Evolutionary conservation across 441 rosid genomes (phyloP).

Genomic region (Macaranga tanarius): DNA sequence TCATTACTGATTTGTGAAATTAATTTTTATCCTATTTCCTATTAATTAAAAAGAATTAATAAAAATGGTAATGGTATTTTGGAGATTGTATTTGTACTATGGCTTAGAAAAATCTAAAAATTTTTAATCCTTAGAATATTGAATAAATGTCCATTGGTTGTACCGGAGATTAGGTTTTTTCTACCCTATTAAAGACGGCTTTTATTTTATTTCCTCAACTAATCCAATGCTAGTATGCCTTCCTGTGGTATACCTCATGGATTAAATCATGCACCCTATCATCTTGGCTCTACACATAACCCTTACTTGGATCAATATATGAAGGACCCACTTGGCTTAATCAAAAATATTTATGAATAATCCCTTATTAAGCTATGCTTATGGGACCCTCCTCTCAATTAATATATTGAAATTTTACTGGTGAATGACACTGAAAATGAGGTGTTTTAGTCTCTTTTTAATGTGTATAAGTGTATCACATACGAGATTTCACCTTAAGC

Average conservation of each 20-base stretch:
- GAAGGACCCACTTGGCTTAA: background rate
- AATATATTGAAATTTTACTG: background rate
- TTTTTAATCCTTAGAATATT: background rate
- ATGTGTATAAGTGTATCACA: background rate
- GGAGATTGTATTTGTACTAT: background rate
- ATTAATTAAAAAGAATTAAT: too few relatives aligned
- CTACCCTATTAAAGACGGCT: slow-evolving; percentile 13
- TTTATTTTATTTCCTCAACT: slow-evolving; percentile 5
- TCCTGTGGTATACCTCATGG: slow-evolving; percentile 22
- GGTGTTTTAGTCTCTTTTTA: background rate
- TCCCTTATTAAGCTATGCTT: background rate
- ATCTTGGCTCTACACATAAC: slow-evolving; percentile 28
- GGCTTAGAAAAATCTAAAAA: background rate
- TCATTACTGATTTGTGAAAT: too few relatives aligned
- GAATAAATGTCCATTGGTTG: slow-evolving; percentile 16
- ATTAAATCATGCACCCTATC: slow-evolving; percentile 30
- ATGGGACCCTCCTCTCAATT: background rate
- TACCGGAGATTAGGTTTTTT: slow-evolving; percentile 10
- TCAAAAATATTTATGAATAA: background rate
- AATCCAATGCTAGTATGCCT: background rate
- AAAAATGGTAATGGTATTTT: background rate
- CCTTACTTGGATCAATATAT: background rate
- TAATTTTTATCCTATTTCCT: too few relatives aligned
- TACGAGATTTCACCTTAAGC: background rate
- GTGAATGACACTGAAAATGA: background rate